A percentile compares a stretch with the other conserved stretches of the same genome.
phyloP scores from a whole-genome alignment of 177 flowering plant species.

The Vitis hybrid region DNA sequence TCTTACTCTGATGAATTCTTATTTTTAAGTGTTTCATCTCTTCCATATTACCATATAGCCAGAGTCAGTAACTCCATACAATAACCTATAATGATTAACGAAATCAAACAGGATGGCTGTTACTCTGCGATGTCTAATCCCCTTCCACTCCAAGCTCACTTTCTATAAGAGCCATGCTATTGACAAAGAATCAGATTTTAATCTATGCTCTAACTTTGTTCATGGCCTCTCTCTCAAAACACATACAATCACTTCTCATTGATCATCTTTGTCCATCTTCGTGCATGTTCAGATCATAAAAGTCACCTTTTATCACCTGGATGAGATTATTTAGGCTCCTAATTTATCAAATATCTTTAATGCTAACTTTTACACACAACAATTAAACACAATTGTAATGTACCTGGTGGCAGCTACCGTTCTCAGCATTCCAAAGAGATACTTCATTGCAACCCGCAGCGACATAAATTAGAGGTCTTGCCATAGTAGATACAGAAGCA shows the following conservation, averaged over 20 bases:
- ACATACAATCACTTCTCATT: not conserved
- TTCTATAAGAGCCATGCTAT: no score
- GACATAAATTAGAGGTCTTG: constrained; percentile 92
- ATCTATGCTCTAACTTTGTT: not conserved
- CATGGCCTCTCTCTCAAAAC: not conserved
- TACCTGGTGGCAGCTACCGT: constrained; percentile 98
- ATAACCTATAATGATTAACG: no score
- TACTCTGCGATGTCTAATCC: not conserved
- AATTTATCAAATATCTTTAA: not conserved
- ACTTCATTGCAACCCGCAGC: constrained; percentile 98
- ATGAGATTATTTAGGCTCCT: not conserved
- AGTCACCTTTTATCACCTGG: not conserved
- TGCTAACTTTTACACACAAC: not conserved
- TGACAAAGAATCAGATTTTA: not conserved
- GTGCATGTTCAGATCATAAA: not conserved
- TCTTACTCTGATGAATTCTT: no score
- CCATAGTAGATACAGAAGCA: constrained; percentile 48
- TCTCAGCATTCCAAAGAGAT: constrained; percentile 98
- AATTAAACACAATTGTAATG: not conserved
- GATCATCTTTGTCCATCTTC: not conserved
- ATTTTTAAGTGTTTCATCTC: not conserved
- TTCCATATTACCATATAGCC: not conserved
- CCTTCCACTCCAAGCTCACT: not conserved
- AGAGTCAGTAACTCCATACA: not conserved
- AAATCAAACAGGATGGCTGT: no score